phyloP scores from a whole-genome alignment of 2,329 filamentous ascomycete genomes.

The Blumeriella jaapii region DNA sequence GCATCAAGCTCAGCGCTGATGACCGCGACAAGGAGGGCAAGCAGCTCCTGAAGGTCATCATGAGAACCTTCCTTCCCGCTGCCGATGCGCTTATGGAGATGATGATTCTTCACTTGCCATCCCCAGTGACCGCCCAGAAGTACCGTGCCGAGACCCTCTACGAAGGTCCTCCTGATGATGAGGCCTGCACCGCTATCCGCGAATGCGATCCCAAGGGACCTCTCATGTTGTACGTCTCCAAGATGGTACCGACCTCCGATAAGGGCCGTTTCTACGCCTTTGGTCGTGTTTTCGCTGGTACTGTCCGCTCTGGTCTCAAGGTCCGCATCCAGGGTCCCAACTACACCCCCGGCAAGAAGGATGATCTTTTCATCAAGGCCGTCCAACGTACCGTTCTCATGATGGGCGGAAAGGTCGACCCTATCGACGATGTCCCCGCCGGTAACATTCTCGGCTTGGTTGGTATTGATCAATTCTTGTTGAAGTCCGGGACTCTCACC shows the following conservation, averaged over 20 bases:
- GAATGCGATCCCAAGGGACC: slow-evolving; percentile 97
- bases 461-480: slow-evolving; percentile 99
- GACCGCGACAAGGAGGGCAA: slow-evolving; percentile 96
- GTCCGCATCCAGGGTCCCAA: slow-evolving; percentile 99
- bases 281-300: slow-evolving; percentile 99
- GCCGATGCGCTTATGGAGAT: slow-evolving; percentile 98
- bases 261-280: slow-evolving; percentile 99
- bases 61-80: slow-evolving; percentile 97
- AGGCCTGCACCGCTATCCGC: slow-evolving; percentile 89
- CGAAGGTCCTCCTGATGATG: slow-evolving; percentile 91
- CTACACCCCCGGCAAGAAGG: slow-evolving; percentile 97
- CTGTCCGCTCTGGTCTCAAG: slow-evolving; percentile 94
- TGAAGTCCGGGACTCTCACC: slow-evolving; percentile 99
- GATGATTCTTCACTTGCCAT: slow-evolving; percentile 99
- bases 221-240: slow-evolving; percentile 99
- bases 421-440: slow-evolving; percentile 96
- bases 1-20: slow-evolving; percentile 77
- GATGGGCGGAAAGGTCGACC: slow-evolving; percentile 99
- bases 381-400: slow-evolving; percentile 99
- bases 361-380: slow-evolving; percentile 97
- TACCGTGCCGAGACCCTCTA: slow-evolving; percentile 99
- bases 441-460: slow-evolving; percentile 99
- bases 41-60: slow-evolving; percentile 92
- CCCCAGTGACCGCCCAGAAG: slow-evolving; percentile 86
- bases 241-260: slow-evolving; percentile 99